Evolutionary conservation across 139 green algal genomes (phyloP).

Genomic region (Penium margaritaceum): DNA sequence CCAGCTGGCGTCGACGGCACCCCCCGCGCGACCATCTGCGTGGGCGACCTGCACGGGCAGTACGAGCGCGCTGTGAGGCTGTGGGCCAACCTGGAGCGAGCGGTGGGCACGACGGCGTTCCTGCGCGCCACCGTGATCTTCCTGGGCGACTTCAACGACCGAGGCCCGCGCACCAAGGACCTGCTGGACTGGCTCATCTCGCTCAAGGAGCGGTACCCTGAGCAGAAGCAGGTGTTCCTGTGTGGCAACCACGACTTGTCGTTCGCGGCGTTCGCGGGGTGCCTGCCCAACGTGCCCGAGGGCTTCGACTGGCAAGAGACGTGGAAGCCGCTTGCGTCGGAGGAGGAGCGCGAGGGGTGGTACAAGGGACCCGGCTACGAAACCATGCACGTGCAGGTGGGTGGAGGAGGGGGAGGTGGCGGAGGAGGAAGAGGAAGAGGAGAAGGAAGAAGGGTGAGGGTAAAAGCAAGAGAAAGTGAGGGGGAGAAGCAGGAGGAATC

Average conservation of each 20-base stretch:
- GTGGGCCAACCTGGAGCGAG: too few species aligned
- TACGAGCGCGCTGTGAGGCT: constrained; percentile 15
- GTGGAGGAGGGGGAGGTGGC: too few species aligned
- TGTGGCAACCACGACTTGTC: constrained; percentile 46
- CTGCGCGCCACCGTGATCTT: constrained; percentile 44
- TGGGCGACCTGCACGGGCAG: constrained; percentile 44
- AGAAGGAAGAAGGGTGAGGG: too few species aligned
- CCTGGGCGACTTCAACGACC: constrained; percentile 47
- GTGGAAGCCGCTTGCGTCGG: constrained; percentile 4
- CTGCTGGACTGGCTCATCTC: constrained; percentile 31
- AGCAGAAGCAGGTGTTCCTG: constrained; percentile 44
- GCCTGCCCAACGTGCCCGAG: neutral
- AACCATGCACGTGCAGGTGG: constrained; percentile 29
- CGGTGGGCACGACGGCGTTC: too few species aligned
- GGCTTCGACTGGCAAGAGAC: constrained; percentile 15
- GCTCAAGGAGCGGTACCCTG: constrained; percentile 7
- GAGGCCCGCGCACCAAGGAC: constrained; percentile 16
- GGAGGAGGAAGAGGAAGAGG: too few species aligned
- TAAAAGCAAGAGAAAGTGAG: too few species aligned
- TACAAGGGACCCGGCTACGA: constrained; percentile 24
- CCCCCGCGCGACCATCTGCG: constrained; percentile 38
- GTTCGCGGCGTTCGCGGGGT: constrained; percentile 27
- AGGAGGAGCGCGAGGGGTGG: constrained; percentile 36
- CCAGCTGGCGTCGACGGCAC: too few species aligned
- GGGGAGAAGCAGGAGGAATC: too few species aligned